Evolutionary conservation across 1,284 basidiomycete species (phyloP), one percentile per base, ranked within the genome.

Genomic region (Ceratobasidium sp.): DNA sequence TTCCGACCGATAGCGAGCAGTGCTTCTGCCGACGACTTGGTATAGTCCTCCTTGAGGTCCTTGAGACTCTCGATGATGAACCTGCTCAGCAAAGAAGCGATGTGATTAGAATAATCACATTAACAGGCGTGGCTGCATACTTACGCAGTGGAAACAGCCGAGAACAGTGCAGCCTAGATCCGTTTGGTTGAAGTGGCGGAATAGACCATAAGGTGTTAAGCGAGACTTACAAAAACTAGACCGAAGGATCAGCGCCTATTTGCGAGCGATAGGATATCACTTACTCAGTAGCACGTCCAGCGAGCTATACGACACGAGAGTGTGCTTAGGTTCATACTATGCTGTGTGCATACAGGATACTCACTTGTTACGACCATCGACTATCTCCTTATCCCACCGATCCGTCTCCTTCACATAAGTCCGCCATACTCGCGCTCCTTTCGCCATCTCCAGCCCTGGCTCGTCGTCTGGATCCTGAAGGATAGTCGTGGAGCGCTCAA

Each of bases 251-350:
- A 46, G 23, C 33, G 20, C 3, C 26, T 5, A 15, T 33, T n/a
- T 15, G 1, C n/a, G 20, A 28, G 13, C 3, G 4, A 15, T 28
- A n/a, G 18, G 4, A 18, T 10, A 69, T 26, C 20, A 69, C 67
- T 69, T n/a, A 69, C 67, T 69, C 3, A 69, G 33, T 6, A 69
- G 12, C 18, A 69, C 67, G 39, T 69, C 67, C 49, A 69, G 39
- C 4, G 67, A 69, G 13, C 67, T 69, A 58, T 26, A 28, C 26
- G 10, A 23, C 44, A 13, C 13, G 44, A 55, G 23, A 6, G 20
- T 5, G 23, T 23, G 18, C 23, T 6, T 5, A n/a, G 9, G 5
- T 55, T 5, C 5, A 20, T 10, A 5, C 5, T 12, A 55, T 6
- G 53, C 53, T 7, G 23, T 26, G 9, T 26, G 9, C 23, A 7